A percentile compares a stretch with the other conserved stretches of the same genome.
phyloP scores from a whole-genome alignment of 768 basidiomycete species.

The Rubroboletus pulcherrimus region DNA sequence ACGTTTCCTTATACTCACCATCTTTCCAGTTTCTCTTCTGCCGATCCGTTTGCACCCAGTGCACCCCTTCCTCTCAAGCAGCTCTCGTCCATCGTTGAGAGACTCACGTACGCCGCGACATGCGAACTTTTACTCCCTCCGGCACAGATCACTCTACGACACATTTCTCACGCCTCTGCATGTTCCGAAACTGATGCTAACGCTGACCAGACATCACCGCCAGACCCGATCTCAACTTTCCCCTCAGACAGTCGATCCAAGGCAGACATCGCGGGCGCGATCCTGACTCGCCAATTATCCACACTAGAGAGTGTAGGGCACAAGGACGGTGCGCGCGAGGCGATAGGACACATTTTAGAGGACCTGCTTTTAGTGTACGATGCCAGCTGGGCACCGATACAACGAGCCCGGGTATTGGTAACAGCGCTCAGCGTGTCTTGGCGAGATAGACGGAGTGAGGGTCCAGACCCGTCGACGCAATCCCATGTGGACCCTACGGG shows the following conservation, averaged over 20 bases:
- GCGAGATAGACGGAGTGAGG: slow-evolving; percentile 23
- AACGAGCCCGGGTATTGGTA: slow-evolving; percentile 55
- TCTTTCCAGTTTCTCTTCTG: slow-evolving; percentile 10
- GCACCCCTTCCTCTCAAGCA: slow-evolving; percentile 46
- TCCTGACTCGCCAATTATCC: slow-evolving; percentile 61
- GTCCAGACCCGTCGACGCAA: slow-evolving; percentile 17
- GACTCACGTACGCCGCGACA: slow-evolving; percentile 60
- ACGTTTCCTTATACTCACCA: slow-evolving; percentile 49
- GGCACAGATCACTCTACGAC: slow-evolving; percentile 45
- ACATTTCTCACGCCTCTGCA: not conserved
- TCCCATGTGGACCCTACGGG: slow-evolving; percentile 36
- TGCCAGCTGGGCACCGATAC: slow-evolving; percentile 46
- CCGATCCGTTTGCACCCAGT: slow-evolving; percentile 37
- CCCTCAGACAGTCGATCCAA: slow-evolving; percentile 9
- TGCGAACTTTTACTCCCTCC: slow-evolving; percentile 62
- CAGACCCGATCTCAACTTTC: slow-evolving; percentile 10
- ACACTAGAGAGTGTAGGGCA: slow-evolving; percentile 51
- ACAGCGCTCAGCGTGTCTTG: slow-evolving; percentile 48
- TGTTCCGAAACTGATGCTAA: not conserved
- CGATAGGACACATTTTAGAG: slow-evolving; percentile 41
- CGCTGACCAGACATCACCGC: not conserved
- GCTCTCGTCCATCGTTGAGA: slow-evolving; percentile 57
- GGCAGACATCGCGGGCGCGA: slow-evolving; percentile 41
- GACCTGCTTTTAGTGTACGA: slow-evolving; percentile 52
- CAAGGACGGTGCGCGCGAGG: slow-evolving; percentile 51